A percentile compares a stretch with the other conserved stretches of the same genome.
Conservation (phyloP, 2,329 filamentous ascomycete species). For the Colletotrichum sublineola region DNA sequence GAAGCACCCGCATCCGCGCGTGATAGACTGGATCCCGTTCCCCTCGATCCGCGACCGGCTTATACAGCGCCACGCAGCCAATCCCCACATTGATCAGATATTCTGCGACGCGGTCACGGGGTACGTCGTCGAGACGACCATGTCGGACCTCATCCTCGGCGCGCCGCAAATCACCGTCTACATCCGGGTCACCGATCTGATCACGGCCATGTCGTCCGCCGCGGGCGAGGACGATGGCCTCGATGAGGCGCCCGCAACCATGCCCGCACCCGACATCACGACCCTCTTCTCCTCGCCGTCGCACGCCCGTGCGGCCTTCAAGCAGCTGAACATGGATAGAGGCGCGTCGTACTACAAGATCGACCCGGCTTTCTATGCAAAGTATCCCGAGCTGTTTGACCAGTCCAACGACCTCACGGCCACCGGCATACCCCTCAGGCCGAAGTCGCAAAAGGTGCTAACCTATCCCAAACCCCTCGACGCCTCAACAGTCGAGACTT, state of each 20-base stretch:
- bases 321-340: constrained; percentile 49
- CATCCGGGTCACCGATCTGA: constrained; percentile 49
- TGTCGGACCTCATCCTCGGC: constrained; percentile 48
- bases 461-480: constrained; percentile 49
- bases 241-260: constrained; percentile 12
- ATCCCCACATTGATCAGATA: constrained; percentile 50
- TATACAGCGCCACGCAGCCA: constrained; percentile 50
- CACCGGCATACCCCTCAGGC: constrained; percentile 47
- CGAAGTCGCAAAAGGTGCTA: constrained; percentile 45
- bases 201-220: constrained; percentile 42
- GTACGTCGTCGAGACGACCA: constrained; percentile 49
- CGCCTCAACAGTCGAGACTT: constrained; percentile 48
- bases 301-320: constrained; percentile 47
- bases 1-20: constrained; percentile 45
- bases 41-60: constrained; percentile 48
- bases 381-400: constrained; percentile 51
- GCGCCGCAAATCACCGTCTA: constrained; percentile 48
- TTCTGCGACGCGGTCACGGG: constrained; percentile 52
- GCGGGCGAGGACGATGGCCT: neutral
- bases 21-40: constrained; percentile 48
- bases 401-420: constrained; percentile 46
- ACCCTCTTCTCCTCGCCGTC: constrained; percentile 45
- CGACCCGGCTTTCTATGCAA: constrained; percentile 50
- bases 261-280: constrained; percentile 46
- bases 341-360: constrained; percentile 52